Conservation (phyloP, 2,329 filamentous ascomycete species). For the Apiospora sp. region DNA sequence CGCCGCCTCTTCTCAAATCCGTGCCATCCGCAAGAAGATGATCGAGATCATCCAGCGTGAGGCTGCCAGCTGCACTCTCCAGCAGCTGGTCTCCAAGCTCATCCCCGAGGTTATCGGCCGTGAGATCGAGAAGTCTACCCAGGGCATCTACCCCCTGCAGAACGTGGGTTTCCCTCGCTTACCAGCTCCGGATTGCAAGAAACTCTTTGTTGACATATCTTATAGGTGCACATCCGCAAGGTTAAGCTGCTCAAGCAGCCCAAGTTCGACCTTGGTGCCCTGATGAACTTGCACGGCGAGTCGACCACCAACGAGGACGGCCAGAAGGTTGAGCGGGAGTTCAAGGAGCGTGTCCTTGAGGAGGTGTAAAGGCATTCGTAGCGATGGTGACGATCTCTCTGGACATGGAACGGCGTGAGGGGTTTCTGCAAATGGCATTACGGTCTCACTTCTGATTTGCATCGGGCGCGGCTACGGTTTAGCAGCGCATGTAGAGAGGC, state of each 20-base stretch:
- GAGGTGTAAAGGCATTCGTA: constrained; percentile 74
- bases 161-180: constrained; percentile 69
- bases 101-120: constrained; percentile 99
- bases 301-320: constrained; percentile 94
- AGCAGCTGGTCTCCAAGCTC: constrained; percentile 97
- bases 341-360: constrained; percentile 97
- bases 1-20: constrained; percentile 95
- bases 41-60: constrained; percentile 98
- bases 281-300: constrained; percentile 97
- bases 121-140: constrained; percentile 99
- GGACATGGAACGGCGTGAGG: constrained; percentile 55
- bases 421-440: constrained; percentile 53
- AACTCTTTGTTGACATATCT: constrained; percentile 43
- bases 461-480: constrained; percentile 54
- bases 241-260: constrained; percentile 98
- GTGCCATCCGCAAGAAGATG: constrained; percentile 99
- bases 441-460: constrained; percentile 57
- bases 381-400: constrained; percentile 31
- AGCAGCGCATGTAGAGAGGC: constrained; percentile 45
- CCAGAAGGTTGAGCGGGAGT: constrained; percentile 98
- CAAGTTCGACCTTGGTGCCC: constrained; percentile 98
- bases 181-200: not conserved
- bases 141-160: constrained; percentile 99
- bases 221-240: constrained; percentile 98
- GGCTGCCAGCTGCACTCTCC: constrained; percentile 91